Conservation (phyloP, 2,329 filamentous ascomycete species). For the Colletotrichum eremochloae region DNA sequence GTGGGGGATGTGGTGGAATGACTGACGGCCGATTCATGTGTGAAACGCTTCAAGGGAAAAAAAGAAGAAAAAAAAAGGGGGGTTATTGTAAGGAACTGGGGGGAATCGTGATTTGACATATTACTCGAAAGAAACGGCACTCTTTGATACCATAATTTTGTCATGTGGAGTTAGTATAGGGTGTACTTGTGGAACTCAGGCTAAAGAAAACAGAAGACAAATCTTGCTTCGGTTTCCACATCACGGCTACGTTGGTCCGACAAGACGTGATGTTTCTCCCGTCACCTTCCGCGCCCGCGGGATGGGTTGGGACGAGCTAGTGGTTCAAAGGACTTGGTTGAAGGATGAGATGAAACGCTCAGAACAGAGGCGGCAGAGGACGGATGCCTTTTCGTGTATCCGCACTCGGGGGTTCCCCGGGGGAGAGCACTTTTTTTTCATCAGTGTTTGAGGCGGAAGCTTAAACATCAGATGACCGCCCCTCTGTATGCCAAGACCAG, state of each 20-base stretch:
- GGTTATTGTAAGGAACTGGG: constrained; percentile 1
- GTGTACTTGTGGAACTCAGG: not conserved
- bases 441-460: constrained; percentile 42
- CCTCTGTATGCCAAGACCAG: constrained; percentile 27
- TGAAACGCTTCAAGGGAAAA: constrained; percentile 16
- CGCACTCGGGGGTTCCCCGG: constrained; percentile 12
- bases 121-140: constrained; percentile 26
- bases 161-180: constrained; percentile 12
- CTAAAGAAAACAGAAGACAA: constrained; percentile 15
- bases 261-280: constrained; percentile 32
- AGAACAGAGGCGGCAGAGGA: constrained; percentile 5
- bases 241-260: constrained; percentile 32
- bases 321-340: constrained; percentile 30
- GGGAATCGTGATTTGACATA: constrained; percentile 8
- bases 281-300: constrained; percentile 25
- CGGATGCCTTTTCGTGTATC: not conserved
- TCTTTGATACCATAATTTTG: constrained; percentile 35
- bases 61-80: not conserved
- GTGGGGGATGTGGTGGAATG: constrained; percentile 21
- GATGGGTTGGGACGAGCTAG: constrained; percentile 37
- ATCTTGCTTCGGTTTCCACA: constrained; percentile 27
- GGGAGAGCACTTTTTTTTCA: constrained; percentile 15
- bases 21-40: constrained; percentile 38
- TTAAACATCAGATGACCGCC: constrained; percentile 39
- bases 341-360: constrained; percentile 41